phyloP scores from a whole-genome alignment of 108 stramenopile genomes.

The Poteriospumella lacustris region DNA sequence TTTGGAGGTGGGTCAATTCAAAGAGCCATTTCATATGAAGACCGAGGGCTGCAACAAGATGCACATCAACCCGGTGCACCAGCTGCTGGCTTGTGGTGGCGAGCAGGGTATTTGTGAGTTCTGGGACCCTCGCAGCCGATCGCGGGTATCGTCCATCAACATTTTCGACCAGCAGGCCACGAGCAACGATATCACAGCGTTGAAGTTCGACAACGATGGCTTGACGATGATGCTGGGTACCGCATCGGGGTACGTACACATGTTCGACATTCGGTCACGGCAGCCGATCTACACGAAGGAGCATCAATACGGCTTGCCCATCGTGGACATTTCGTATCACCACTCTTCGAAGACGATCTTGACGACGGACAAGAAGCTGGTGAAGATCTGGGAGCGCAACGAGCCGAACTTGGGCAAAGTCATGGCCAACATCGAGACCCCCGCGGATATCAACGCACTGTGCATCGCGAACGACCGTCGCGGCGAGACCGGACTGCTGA shows the following conservation, averaged over 20 bases:
- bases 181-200: constrained; percentile 65
- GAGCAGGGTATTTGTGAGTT: constrained; percentile 80
- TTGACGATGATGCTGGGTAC: constrained; percentile 86
- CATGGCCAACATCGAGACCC: constrained; percentile 85
- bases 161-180: constrained; percentile 19
- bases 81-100: constrained; percentile 64
- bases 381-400: constrained; percentile 78
- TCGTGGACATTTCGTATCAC: constrained; percentile 83
- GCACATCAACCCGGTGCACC: constrained; percentile 40
- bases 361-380: constrained; percentile 79
- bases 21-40: constrained; percentile 59
- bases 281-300: constrained; percentile 79
- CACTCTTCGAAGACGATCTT: constrained; percentile 42
- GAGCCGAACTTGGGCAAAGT: constrained; percentile 68
- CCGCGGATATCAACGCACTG: constrained; percentile 79
- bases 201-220: constrained; percentile 75
- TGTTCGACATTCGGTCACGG: constrained; percentile 89
- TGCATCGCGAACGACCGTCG: constrained; percentile 57
- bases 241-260: constrained; percentile 71
- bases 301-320: constrained; percentile 91
- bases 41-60: constrained; percentile 49
- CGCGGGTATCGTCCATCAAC: not conserved
- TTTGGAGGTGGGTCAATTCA: constrained; percentile 89
- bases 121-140: constrained; percentile 71
- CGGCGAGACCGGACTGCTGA: constrained; percentile 77